Conservation (phyloP, 345 rosid genomes). For the Salix udensis region DNA sequence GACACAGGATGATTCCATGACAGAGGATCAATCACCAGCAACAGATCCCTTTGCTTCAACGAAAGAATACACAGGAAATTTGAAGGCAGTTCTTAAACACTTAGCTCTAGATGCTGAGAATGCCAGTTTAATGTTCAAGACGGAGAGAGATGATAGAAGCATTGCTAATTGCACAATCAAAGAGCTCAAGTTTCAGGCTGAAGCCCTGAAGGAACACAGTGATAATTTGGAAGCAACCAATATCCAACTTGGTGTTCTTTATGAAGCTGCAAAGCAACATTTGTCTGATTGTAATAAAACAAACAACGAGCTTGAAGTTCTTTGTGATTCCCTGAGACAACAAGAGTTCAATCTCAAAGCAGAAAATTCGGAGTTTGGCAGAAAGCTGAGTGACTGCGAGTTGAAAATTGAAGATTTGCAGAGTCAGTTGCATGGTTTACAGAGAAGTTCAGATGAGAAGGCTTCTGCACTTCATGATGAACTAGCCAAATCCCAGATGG, state of each 20-base stretch:
- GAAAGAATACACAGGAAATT: slow-evolving; percentile 43
- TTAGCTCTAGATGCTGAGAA: slow-evolving; percentile 47
- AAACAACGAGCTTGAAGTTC: slow-evolving; percentile 46
- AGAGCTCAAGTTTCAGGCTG: slow-evolving; percentile 45
- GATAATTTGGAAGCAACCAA: slow-evolving; percentile 47
- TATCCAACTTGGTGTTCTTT: slow-evolving; percentile 57
- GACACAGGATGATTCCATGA: slow-evolving; percentile 32
- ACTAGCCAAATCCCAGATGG: slow-evolving; percentile 52
- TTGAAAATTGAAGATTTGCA: slow-evolving; percentile 49
- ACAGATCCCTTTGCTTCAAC: slow-evolving; percentile 40
- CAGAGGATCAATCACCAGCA: slow-evolving; percentile 31
- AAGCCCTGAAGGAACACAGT: slow-evolving; percentile 44
- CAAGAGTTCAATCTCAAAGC: slow-evolving; percentile 39
- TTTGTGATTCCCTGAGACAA: slow-evolving; percentile 40
- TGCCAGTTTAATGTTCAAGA: slow-evolving; percentile 34
- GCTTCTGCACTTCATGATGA: slow-evolving; percentile 39
- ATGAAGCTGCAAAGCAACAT: slow-evolving; percentile 58
- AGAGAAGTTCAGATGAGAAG: slow-evolving; percentile 41
- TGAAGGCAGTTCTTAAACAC: slow-evolving; percentile 53
- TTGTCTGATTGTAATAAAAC: slow-evolving; percentile 35
- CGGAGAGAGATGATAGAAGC: slow-evolving; percentile 39
- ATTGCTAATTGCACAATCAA: slow-evolving; percentile 31
- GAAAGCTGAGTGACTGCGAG: slow-evolving; percentile 38
- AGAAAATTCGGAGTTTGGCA: slow-evolving; percentile 48
- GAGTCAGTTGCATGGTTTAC: slow-evolving; percentile 51